Percentiles rank a stretch among this genome's conserved stretches.
Conservation (phyloP, 1,284 basidiomycete genomes). For the Schizophyllum commune region DNA sequence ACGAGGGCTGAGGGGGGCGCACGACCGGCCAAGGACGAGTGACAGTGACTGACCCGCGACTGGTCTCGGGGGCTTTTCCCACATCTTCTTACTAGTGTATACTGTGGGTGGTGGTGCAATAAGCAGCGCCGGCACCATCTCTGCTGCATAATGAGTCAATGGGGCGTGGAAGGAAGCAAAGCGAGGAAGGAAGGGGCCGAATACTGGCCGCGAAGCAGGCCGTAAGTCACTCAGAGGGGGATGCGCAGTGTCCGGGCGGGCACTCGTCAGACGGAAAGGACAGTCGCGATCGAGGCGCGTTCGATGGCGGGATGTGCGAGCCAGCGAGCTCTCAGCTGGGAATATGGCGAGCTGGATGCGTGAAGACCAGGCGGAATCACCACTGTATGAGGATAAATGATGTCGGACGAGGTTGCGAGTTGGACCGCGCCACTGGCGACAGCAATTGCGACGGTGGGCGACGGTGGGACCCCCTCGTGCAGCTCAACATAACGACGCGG, state of each 20-base stretch:
- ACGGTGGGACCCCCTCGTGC: constrained; percentile 18
- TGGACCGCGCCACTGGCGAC: background rate
- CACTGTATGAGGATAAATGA: background rate
- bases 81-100: constrained; percentile 14
- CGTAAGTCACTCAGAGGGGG: no score
- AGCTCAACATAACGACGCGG: background rate
- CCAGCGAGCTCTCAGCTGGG: no score
- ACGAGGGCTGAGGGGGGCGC: constrained; percentile 40
- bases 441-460: constrained; percentile 12
- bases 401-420: background rate
- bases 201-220: no score
- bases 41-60: background rate
- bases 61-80: background rate
- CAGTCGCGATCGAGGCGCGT: no score
- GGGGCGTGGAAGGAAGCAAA: background rate
- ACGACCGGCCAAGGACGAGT: background rate
- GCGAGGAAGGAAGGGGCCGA: background rate
- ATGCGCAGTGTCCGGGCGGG: no score
- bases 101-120: background rate
- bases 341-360: no score
- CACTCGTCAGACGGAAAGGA: no score
- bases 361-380: no score
- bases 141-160: background rate
- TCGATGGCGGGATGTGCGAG: background rate
- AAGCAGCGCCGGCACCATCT: background rate